These are phyloP conservation scores for Ceratobasidium sp. DNA, from an alignment of 1,284 basidiomycete species.

Conservation along the genomic window DNA sequence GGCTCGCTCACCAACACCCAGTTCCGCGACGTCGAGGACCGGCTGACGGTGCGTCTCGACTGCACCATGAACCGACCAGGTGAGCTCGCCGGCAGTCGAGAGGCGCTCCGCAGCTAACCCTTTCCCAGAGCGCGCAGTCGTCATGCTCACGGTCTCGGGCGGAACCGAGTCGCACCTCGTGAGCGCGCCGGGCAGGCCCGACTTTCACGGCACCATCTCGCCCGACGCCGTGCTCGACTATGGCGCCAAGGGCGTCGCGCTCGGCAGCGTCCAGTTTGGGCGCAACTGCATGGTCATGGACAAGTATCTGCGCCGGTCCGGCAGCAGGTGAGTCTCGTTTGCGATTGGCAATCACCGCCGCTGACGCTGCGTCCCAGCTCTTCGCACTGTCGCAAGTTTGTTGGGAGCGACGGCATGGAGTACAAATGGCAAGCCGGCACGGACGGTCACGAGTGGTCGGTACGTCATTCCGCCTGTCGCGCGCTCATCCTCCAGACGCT, in stretches of 20 bases:
- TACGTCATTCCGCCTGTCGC: constrained; percentile 5
- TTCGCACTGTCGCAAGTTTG: constrained; percentile 36
- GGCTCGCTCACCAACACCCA: constrained; percentile 41
- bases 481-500: not conserved
- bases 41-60: constrained; percentile 36
- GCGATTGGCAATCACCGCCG: not conserved
- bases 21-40: constrained; percentile 42
- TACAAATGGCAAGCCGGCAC: constrained; percentile 39
- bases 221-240: constrained; percentile 41
- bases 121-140: constrained; percentile 24
- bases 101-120: not conserved
- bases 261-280: constrained; percentile 37
- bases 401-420: constrained; percentile 41
- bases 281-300: constrained; percentile 42
- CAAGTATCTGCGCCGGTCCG: constrained; percentile 38
- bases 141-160: constrained; percentile 42
- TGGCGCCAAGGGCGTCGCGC: constrained; percentile 38
- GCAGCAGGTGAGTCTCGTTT: constrained; percentile 21
- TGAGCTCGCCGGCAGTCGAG: not conserved
- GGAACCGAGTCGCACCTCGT: constrained; percentile 35
- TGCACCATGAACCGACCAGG: constrained; percentile 43
- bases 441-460: constrained; percentile 39
- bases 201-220: constrained; percentile 39
- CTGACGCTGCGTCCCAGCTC: constrained; percentile 1
- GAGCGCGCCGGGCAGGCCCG: constrained; percentile 34